These are phyloP conservation scores for Friedmanniomyces endolithicus DNA, from an alignment of 495 filamentous ascomycete genomes.

Conservation along the genomic window DNA sequence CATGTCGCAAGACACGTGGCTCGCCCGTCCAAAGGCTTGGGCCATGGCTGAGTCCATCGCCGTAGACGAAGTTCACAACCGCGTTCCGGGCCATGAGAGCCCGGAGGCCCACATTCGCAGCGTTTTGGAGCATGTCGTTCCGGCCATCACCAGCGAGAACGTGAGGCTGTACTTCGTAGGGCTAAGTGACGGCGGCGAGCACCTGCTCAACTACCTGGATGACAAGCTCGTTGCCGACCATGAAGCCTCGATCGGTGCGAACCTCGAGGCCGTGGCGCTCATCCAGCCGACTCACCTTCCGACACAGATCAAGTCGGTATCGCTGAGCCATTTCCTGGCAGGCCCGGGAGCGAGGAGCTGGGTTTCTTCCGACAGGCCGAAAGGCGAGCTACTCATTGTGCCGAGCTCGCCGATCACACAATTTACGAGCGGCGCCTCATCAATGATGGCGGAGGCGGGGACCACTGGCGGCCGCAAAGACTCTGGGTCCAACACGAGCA, in stretches of 20 bases:
- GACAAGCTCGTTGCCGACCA: background rate
- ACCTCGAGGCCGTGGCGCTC: constrained; percentile 4
- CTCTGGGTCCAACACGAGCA: background rate
- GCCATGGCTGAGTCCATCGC: constrained; percentile 13
- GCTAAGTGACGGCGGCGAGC: constrained; percentile 24
- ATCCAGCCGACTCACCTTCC: constrained; percentile 13
- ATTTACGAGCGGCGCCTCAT: background rate
- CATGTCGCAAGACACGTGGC: constrained; percentile 23
- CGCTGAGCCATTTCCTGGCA: background rate
- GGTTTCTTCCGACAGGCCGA: background rate
- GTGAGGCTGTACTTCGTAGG: constrained; percentile 30
- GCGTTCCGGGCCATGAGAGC: constrained; percentile 22
- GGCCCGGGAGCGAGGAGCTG: background rate
- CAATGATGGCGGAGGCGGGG: background rate
- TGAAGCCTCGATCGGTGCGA: background rate
- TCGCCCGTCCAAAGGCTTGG: constrained; percentile 18
- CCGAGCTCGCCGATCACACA: background rate
- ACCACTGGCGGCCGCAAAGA: background rate
- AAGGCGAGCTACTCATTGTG: background rate
- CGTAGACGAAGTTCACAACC: constrained; percentile 22
- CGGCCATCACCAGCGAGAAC: constrained; percentile 20
- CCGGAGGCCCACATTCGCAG: constrained; percentile 25
- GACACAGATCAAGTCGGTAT: background rate
- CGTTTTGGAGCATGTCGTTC: constrained; percentile 26
- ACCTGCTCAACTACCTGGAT: constrained; percentile 12